Evolutionary conservation across 805 yeast genomes (phyloP).

Genomic region (Sungouiozyma intestinalis): DNA sequence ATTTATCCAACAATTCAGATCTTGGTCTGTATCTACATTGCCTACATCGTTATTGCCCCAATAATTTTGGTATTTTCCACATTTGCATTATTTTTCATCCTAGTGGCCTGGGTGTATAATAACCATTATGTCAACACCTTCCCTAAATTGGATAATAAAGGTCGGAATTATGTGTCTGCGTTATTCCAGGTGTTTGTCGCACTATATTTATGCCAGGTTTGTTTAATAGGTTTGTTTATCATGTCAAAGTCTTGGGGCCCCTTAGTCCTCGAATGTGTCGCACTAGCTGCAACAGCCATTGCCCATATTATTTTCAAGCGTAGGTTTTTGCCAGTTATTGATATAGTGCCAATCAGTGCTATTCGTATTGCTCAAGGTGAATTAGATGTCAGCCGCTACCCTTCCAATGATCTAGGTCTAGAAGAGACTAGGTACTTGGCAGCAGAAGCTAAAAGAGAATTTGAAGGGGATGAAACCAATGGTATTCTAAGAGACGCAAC

Average conservation of each 20-base stretch:
- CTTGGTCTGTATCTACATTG: slow-evolving; percentile 58
- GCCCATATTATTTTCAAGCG: slow-evolving; percentile 50
- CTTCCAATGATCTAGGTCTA: slow-evolving; percentile 54
- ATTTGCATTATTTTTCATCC: slow-evolving; percentile 45
- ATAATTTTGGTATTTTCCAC: slow-evolving; percentile 58
- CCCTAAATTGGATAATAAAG: slow-evolving; percentile 47
- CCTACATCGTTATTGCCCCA: slow-evolving; percentile 74
- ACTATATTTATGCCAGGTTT: slow-evolving; percentile 58
- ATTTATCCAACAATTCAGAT: slow-evolving; percentile 70
- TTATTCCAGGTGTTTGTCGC: slow-evolving; percentile 65
- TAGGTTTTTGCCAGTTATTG: slow-evolving; percentile 52
- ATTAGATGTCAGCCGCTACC: slow-evolving; percentile 36
- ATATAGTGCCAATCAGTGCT: slow-evolving; percentile 59
- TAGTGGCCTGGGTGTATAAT: slow-evolving; percentile 53
- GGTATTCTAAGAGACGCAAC: slow-evolving; percentile 25
- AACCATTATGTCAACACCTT: slow-evolving; percentile 54
- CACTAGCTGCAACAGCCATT: slow-evolving; percentile 45
- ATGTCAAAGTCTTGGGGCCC: slow-evolving; percentile 74
- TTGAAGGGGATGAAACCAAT: slow-evolving; percentile 17
- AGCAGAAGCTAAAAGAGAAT: slow-evolving; percentile 22
- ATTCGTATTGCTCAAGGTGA: slow-evolving; percentile 32
- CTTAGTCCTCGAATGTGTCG: slow-evolving; percentile 57
- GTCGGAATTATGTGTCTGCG: slow-evolving; percentile 64
- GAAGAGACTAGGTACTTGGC: slow-evolving; percentile 47
- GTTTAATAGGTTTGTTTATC: slow-evolving; percentile 61